A percentile compares a stretch with the other conserved stretches of the same genome.
Conservation (phyloP, 768 basidiomycete genomes). For the Serendipita sp. region DNA sequence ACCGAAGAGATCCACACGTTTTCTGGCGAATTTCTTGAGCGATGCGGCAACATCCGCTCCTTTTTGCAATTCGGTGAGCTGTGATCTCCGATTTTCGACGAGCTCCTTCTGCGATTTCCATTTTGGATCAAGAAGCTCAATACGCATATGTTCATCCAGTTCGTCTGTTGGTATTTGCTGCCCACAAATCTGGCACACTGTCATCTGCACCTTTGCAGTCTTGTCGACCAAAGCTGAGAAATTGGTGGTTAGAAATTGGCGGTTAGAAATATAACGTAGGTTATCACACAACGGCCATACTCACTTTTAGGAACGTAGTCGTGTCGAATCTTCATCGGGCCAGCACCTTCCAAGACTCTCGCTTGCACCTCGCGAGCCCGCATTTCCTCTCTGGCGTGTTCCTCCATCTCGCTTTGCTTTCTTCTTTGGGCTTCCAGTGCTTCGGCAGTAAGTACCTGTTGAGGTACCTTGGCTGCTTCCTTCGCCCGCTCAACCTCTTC, state of each 20-base stretch:
- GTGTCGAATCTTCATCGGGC: constrained; percentile 85
- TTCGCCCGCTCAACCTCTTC: constrained; percentile 73
- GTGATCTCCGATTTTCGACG: constrained; percentile 77
- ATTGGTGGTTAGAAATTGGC: constrained; percentile 9
- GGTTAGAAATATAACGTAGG: background rate
- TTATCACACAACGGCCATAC: constrained; percentile 18
- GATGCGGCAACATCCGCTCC: constrained; percentile 91
- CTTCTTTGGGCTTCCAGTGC: constrained; percentile 42
- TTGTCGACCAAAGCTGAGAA: constrained; percentile 43
- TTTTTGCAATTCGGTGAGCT: constrained; percentile 71
- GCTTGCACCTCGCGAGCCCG: constrained; percentile 69
- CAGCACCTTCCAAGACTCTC: constrained; percentile 51
- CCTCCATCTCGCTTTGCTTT: constrained; percentile 55
- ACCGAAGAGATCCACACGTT: constrained; percentile 96
- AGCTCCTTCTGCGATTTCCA: constrained; percentile 94
- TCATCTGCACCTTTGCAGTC: constrained; percentile 51
- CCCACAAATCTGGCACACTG: constrained; percentile 86
- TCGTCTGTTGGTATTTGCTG: constrained; percentile 94
- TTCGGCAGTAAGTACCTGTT: constrained; percentile 79
- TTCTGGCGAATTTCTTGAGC: constrained; percentile 79
- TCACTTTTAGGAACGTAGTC: constrained; percentile 89
- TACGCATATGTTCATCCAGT: constrained; percentile 93
- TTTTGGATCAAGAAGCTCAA: constrained; percentile 89
- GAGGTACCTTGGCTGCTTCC: constrained; percentile 76
- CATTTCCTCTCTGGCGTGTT: constrained; percentile 51